Evolutionary conservation across 148 eudicot species (phyloP).

Genomic region (Diospyros lotus): DNA sequence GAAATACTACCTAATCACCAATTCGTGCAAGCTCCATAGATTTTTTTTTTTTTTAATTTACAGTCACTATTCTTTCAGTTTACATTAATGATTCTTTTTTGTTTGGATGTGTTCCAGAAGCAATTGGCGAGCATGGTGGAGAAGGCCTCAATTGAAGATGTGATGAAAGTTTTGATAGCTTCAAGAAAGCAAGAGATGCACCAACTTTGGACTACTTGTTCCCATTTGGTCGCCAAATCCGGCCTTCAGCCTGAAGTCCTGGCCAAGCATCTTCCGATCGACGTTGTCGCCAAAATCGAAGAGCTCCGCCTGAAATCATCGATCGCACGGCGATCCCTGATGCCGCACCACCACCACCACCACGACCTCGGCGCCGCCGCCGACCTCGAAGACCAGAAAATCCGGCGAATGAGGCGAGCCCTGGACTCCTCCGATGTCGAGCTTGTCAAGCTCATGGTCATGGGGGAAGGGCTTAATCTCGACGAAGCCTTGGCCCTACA

Average conservation of each 20-base stretch:
- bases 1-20: conserved; percentile 11
- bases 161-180: conserved; percentile 87
- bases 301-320: conserved; percentile 77
- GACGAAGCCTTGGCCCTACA: conserved; percentile 87
- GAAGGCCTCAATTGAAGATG: conserved; percentile 96
- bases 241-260: conserved; percentile 85
- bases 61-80: too few relatives aligned
- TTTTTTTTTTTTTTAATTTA: background rate
- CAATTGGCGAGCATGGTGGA: conserved; percentile 87
- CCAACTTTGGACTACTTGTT: conserved; percentile 91
- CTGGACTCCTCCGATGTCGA: conserved; percentile 93
- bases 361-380: conserved; percentile 40
- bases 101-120: conserved; percentile 47
- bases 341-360: conserved; percentile 49
- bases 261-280: conserved; percentile 89
- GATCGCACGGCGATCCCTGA: conserved; percentile 47
- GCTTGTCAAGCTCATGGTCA: conserved; percentile 91
- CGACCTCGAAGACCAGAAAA: conserved; percentile 72
- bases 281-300: conserved; percentile 72
- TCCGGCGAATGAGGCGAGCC: conserved; percentile 85
- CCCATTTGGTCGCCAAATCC: conserved; percentile 79
- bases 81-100: background rate
- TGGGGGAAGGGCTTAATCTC: conserved; percentile 89
- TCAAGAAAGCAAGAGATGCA: conserved; percentile 96
- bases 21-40: background rate